These are phyloP conservation scores for Candida khao-thaluensis DNA, from an alignment of 805 yeast species.

Conservation along the genomic window DNA sequence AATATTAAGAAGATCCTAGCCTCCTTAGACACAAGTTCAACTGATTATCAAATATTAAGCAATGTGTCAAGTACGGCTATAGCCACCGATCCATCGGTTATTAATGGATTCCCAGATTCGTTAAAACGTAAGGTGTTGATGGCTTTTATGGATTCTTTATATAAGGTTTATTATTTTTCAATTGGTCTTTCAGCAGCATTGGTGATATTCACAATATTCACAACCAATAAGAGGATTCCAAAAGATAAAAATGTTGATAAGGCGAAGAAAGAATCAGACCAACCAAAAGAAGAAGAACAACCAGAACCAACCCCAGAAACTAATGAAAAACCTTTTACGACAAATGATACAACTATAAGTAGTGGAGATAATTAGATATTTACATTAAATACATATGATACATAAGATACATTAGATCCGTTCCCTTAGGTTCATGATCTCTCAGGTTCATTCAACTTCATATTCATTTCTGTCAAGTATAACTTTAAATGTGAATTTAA, in stretches of 20 bases:
- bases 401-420: no score
- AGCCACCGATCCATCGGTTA: slow-evolving; percentile 27
- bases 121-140: slow-evolving; percentile 24
- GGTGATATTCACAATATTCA: slow-evolving; percentile 32
- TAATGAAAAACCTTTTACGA: background rate
- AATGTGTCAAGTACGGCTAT: slow-evolving; percentile 16
- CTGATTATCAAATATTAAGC: slow-evolving; percentile 17
- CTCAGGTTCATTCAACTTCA: slow-evolving; percentile 23
- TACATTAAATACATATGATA: no score
- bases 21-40: slow-evolving; percentile 12
- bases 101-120: slow-evolving; percentile 24
- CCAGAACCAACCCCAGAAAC: background rate
- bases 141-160: slow-evolving; percentile 38
- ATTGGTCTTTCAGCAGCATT: slow-evolving; percentile 35
- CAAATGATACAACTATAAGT: background rate
- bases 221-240: slow-evolving; percentile 45
- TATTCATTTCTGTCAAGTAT: slow-evolving; percentile 53
- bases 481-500: slow-evolving; percentile 54
- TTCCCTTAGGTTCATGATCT: no score
- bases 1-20: slow-evolving; percentile 16
- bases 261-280: background rate
- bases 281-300: background rate
- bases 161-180: slow-evolving; percentile 40
- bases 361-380: background rate
- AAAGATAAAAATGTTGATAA: slow-evolving; percentile 23